Evolutionary conservation across 495 filamentous ascomycete genomes (phyloP).

Genomic region (Rostrohypoxylon terebratum): DNA sequence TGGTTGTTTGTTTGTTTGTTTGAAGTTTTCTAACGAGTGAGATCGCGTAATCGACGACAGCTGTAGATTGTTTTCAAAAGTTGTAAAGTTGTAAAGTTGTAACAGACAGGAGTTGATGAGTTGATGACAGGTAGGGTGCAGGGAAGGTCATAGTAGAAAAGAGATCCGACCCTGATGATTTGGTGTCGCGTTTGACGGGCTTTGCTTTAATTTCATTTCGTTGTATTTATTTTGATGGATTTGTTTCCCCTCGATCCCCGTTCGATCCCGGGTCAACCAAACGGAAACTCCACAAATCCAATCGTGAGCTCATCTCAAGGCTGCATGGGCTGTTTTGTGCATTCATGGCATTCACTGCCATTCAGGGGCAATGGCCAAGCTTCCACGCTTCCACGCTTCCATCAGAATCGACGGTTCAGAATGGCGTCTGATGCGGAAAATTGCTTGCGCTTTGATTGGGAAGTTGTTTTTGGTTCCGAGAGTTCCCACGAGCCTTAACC

Average conservation of each 20-base stretch:
- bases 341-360: constrained; percentile 42
- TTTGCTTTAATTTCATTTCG: constrained; percentile 47
- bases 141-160: constrained; percentile 19
- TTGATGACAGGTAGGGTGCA: constrained; percentile 6
- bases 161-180: neutral
- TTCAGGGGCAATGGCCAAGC: constrained; percentile 34
- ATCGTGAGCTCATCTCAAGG: constrained; percentile 43
- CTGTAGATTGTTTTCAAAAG: neutral
- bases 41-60: neutral
- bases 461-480: constrained; percentile 27
- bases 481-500: constrained; percentile 9
- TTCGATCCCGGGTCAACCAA: constrained; percentile 24
- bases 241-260: constrained; percentile 37
- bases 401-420: constrained; percentile 8
- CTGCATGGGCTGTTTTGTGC: constrained; percentile 46
- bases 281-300: constrained; percentile 33
- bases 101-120: neutral
- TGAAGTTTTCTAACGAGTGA: constrained; percentile 1
- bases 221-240: constrained; percentile 37
- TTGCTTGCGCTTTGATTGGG: constrained; percentile 42
- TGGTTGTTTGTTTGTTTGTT: constrained; percentile 5
- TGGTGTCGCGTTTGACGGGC: constrained; percentile 15
- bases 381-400: neutral
- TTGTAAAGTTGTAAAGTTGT: neutral
- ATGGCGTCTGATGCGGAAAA: constrained; percentile 38